phyloP scores from a whole-genome alignment of 257 asterid genomes.

The Cynanchum wilfordii region DNA sequence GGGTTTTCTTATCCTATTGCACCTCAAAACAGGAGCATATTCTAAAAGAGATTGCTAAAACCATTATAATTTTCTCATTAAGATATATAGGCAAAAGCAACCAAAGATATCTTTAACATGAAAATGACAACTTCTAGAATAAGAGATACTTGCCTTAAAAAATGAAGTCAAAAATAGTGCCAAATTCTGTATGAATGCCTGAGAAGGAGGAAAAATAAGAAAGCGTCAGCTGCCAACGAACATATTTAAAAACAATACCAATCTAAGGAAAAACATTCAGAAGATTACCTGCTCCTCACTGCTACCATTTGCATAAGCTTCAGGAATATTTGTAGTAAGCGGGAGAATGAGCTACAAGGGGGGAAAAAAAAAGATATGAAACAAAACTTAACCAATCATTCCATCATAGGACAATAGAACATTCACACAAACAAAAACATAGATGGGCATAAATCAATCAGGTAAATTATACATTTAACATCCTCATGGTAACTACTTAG shows the following conservation, averaged over 20 bases:
- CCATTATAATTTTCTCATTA: not conserved
- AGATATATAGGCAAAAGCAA: not conserved
- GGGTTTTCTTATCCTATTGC: not conserved
- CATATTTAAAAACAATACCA: not conserved
- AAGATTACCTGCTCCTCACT: constrained; percentile 84
- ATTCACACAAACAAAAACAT: not conserved
- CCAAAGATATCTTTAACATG: not conserved
- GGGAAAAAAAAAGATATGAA: not conserved
- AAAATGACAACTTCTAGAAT: not conserved
- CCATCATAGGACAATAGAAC: not conserved
- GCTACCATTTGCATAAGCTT: constrained; percentile 79
- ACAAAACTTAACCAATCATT: not conserved
- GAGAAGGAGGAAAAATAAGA: constrained; percentile 13
- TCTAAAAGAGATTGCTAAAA: not conserved
- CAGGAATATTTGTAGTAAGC: constrained; percentile 52
- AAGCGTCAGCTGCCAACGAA: not conserved
- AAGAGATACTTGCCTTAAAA: constrained; percentile 59
- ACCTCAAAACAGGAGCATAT: not conserved
- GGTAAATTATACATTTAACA: not conserved
- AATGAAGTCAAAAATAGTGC: constrained; percentile 93
- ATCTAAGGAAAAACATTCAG: not conserved
- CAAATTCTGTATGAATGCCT: constrained; percentile 95
- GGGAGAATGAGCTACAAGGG: constrained; percentile 59
- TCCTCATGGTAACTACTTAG: not conserved
- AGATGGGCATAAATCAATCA: not conserved